Base-by-base conservation (phyloP, 1,284 basidiomycete species). In the Hemileccinum hortonii region DNA sequence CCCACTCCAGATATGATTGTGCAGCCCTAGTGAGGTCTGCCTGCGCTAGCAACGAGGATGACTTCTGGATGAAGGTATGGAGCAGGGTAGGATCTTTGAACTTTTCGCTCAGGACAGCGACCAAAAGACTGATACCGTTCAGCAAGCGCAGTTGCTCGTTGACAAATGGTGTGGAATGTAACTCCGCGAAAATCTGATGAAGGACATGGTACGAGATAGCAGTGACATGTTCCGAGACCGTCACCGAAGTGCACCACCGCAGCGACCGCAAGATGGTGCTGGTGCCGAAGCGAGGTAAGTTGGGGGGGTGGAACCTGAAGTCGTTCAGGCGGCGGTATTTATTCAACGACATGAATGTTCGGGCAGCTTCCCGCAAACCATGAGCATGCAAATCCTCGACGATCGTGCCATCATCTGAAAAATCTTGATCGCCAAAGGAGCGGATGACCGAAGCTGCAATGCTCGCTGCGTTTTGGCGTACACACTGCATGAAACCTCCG, bases 111-210 rank as follows among this genome's bases (percentile, higher is more conserved):
- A 82, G 79, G 22, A 79, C 74, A 3, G 92, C 76, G 24, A 92
- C 75, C 77, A 90, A 85, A 15, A 96, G 67, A 19, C 82, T 83
- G 22, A 97, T 72, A 1, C 84, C 81, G 50, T 91, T 86, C 30
- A 95, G 67, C 29, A 89, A 73, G 7, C 94, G 84, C 41, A 86
- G 70, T 67, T 97, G 92, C 63, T 97, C 92, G 64, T 92, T 92
- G 57, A 96, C 79, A 39, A 98, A 77, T n/a, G 84, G 85, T 0
- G 84, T 83, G 3, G 73, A 69, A 54, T 89, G 79, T 26, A 94
- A 73, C 37, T 78, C 76, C 8, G 85, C 76, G 58, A 96, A 84
- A 10, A 96, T 73, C 49, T 84, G 81, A 50, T 90, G 84, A 19
- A 93, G 67, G 39, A 92, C 79, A 57, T 92, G 87, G 66, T 92